phyloP scores from a whole-genome alignment of 495 filamentous ascomycete species.

The Monascus purpureus region DNA sequence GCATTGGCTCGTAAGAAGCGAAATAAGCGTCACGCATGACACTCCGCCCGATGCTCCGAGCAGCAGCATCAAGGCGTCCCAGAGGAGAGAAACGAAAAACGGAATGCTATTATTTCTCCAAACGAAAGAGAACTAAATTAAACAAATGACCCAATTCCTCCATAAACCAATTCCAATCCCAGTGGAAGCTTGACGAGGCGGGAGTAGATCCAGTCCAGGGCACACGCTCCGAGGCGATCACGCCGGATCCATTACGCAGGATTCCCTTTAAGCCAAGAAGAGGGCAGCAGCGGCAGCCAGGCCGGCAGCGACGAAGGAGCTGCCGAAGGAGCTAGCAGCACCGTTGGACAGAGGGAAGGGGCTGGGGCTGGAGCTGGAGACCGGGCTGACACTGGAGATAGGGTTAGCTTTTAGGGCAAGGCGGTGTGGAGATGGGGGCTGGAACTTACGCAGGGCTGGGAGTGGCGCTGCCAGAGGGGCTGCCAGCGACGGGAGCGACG shows the following conservation, averaged over 20 bases:
- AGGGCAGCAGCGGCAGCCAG: conserved; percentile 35
- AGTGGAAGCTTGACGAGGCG: no score
- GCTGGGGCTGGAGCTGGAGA: conserved; percentile 12
- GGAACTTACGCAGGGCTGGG: conserved; percentile 15
- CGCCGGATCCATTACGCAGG: no score
- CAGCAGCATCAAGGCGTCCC: no score
- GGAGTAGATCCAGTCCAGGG: no score
- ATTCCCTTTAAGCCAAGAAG: conserved; percentile 43
- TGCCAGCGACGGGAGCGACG: conserved; percentile 10
- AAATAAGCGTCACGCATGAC: no score
- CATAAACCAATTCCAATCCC: conserved; percentile 6
- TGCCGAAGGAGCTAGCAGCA: conserved; percentile 32
- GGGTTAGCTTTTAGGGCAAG: conserved; percentile 6
- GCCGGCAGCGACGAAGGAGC: conserved; percentile 35
- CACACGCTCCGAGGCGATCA: no score
- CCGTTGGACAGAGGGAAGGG: conserved; percentile 30
- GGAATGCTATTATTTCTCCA: not conserved
- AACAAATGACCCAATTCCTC: no score
- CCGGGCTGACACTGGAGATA: conserved; percentile 5
- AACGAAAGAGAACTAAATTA: not conserved
- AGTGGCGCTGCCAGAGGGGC: conserved; percentile 12
- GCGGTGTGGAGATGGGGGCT: not conserved
- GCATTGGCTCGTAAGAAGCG: no score
- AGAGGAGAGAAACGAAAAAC: not conserved
- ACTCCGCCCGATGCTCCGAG: no score